Evolutionary conservation across 1,284 basidiomycete species (phyloP).

Genomic region (Sanghuangporus baumii): DNA sequence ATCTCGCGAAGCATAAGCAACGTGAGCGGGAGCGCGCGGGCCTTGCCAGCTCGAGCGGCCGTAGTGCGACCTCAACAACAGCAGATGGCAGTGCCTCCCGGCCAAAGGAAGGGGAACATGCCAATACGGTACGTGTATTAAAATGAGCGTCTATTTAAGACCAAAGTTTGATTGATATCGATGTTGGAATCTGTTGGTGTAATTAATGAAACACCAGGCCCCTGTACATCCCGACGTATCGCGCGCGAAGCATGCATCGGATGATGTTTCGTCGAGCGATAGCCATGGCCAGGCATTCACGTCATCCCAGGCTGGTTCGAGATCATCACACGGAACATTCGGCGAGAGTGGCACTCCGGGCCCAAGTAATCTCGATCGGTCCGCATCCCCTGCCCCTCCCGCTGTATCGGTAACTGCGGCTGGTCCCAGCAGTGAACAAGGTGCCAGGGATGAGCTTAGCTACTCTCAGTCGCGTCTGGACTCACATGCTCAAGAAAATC

Average conservation of each 20-base stretch:
- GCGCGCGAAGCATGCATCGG: constrained; percentile 2
- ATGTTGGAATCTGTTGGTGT: background rate
- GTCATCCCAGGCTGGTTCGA: constrained; percentile 2
- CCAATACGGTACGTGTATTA: constrained; percentile 4
- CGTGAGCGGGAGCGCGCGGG: constrained; percentile 46
- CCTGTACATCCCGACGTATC: background rate
- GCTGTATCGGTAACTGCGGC: constrained; percentile 16
- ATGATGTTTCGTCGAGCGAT: constrained; percentile 10
- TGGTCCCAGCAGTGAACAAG: constrained; percentile 7
- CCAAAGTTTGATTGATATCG: background rate
- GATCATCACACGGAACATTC: background rate
- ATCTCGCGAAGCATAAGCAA: constrained; percentile 69
- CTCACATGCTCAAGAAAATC: background rate
- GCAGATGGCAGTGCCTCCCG: constrained; percentile 7
- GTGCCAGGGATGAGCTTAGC: background rate
- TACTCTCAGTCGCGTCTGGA: background rate
- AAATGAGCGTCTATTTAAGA: background rate
- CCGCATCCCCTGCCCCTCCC: constrained; percentile 13
- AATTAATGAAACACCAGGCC: background rate
- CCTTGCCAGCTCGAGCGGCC: constrained; percentile 30
- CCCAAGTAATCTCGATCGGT: background rate
- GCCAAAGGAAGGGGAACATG: background rate
- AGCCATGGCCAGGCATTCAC: background rate
- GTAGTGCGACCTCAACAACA: constrained; percentile 21
- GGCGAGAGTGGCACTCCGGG: background rate